Evolutionary conservation across 495 filamentous ascomycete genomes (phyloP).

Genomic region (Aeminium ludgeri): DNA sequence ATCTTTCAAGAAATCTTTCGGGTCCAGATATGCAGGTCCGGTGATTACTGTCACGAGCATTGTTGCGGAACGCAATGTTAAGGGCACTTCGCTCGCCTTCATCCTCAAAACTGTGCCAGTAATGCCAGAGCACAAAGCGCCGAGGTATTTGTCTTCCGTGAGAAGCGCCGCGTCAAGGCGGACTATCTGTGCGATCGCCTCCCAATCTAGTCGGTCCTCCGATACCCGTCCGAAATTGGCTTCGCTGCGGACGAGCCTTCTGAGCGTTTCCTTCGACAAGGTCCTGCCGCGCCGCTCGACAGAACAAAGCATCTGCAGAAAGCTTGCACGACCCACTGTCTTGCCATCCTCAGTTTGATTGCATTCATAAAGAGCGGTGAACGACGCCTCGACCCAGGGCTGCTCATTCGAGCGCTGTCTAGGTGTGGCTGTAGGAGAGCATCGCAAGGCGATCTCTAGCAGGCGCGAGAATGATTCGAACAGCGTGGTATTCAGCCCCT

Average conservation of each 20-base stretch:
- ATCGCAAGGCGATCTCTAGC: constrained; percentile 20
- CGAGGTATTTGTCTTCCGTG: not conserved
- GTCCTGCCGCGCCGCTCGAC: not conserved
- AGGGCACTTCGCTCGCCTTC: too few relatives aligned
- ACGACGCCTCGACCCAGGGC: constrained; percentile 23
- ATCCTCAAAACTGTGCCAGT: too few relatives aligned
- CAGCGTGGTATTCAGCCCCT: not conserved
- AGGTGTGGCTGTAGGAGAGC: constrained; percentile 7
- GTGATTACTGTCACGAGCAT: too few relatives aligned
- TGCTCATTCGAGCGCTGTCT: constrained; percentile 14
- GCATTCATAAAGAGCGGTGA: constrained; percentile 18
- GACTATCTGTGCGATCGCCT: not conserved
- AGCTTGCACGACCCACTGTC: not conserved
- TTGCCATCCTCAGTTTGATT: constrained; percentile 2
- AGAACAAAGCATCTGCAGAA: not conserved
- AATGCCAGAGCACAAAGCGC: too few relatives aligned
- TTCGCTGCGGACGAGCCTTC: too few relatives aligned
- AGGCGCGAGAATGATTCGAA: constrained; percentile 16
- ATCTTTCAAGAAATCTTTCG: not conserved
- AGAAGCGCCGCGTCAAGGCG: not conserved
- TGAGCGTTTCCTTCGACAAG: not conserved
- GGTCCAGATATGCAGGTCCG: too few relatives aligned
- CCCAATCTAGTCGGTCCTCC: constrained; percentile 1
- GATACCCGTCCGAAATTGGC: too few relatives aligned
- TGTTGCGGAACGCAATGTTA: too few relatives aligned